phyloP scores from a whole-genome alignment of 495 filamentous ascomycete species.

The Aspergillus taichungensis region DNA sequence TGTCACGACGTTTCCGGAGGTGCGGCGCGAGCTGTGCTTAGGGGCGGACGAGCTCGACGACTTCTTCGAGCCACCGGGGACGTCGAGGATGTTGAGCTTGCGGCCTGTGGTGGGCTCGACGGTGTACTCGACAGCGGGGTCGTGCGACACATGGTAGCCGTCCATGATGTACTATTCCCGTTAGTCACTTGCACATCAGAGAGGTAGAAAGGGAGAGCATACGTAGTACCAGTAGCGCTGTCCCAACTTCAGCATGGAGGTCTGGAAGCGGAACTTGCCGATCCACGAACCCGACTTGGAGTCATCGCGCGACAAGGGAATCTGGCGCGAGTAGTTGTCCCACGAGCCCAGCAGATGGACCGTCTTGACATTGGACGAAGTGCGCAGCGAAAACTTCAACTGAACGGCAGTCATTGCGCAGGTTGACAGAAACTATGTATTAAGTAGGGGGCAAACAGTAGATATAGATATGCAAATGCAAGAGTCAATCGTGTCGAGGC shows the following conservation, averaged over 20 bases:
- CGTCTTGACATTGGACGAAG: constrained; percentile 93
- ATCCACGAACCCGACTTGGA: constrained; percentile 82
- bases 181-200: constrained; percentile 7
- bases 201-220: constrained; percentile 4
- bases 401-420: constrained; percentile 71
- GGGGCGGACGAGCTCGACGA: constrained; percentile 18
- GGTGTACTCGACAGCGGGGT: constrained; percentile 82
- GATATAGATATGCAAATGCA: constrained; percentile 1
- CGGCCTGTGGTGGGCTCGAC: constrained; percentile 96
- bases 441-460: constrained; percentile 14
- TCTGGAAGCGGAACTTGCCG: constrained; percentile 93
- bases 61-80: constrained; percentile 40
- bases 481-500: constrained; percentile 10
- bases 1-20: constrained; percentile 61
- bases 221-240: constrained; percentile 98
- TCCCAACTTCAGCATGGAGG: constrained; percentile 69
- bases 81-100: constrained; percentile 74
- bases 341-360: constrained; percentile 96
- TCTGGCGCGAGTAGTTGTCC: constrained; percentile 92
- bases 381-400: constrained; percentile 84
- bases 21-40: constrained; percentile 16
- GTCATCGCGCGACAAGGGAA: constrained; percentile 81
- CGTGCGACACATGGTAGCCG: constrained; percentile 96
- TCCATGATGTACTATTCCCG: constrained; percentile 81
- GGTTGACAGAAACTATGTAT: constrained; percentile 30